Evolutionary conservation across 768 basidiomycete genomes (phyloP).

Genomic region (Psilocybe tampanensis): DNA sequence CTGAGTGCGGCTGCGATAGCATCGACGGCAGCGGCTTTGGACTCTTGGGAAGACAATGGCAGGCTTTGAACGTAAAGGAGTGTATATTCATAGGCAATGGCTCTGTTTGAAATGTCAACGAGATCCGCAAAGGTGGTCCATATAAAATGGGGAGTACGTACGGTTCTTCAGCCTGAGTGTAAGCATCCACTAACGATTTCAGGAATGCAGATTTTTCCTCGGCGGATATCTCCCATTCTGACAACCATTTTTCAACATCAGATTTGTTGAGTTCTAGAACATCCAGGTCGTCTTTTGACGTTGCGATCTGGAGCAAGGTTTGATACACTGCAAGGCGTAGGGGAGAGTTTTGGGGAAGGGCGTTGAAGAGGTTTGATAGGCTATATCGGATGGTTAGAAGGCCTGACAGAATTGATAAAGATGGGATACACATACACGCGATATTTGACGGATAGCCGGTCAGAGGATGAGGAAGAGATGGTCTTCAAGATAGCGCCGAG

Average conservation of each 20-base stretch:
- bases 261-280: constrained; percentile 58
- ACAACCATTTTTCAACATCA: constrained; percentile 76
- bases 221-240: constrained; percentile 69
- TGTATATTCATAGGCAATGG: constrained; percentile 64
- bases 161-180: constrained; percentile 58
- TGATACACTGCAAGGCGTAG: constrained; percentile 66
- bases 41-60: constrained; percentile 51
- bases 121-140: background rate
- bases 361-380: constrained; percentile 77
- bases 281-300: constrained; percentile 61
- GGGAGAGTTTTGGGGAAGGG: constrained; percentile 64
- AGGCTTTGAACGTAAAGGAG: constrained; percentile 64
- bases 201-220: constrained; percentile 69
- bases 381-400: constrained; percentile 3
- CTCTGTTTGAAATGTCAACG: constrained; percentile 36
- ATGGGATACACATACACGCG: constrained; percentile 57
- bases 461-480: constrained; percentile 56
- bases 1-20: constrained; percentile 67
- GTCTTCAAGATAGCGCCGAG: constrained; percentile 51
- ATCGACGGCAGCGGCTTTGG: constrained; percentile 57
- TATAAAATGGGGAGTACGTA: constrained; percentile 26
- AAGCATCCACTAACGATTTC: constrained; percentile 62
- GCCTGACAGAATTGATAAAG: constrained; percentile 8
- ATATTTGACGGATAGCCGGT: constrained; percentile 65
- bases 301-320: constrained; percentile 60